These are phyloP conservation scores for Alternaria sp. DNA, from an alignment of 2,329 filamentous ascomycete species.

Conservation along the genomic window DNA sequence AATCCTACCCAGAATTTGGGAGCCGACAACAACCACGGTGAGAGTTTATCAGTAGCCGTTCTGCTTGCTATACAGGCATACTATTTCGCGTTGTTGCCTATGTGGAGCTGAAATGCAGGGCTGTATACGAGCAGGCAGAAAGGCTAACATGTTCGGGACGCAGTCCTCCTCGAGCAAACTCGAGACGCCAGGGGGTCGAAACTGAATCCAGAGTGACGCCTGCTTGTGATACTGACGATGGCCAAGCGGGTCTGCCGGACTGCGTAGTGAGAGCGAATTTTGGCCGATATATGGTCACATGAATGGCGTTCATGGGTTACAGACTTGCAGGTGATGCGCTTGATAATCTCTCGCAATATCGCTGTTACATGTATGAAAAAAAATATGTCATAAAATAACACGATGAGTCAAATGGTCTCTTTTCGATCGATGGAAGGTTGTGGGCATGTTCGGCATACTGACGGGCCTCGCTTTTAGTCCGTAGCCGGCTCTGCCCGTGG, in stretches of 20 bases:
- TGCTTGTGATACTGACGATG: conserved; percentile 25
- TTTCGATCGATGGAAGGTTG: background rate
- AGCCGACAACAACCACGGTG: background rate
- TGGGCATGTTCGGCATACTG: background rate
- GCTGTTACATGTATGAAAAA: background rate
- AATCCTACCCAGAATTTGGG: conserved; percentile 12
- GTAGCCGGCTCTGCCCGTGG: background rate
- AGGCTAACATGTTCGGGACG: background rate
- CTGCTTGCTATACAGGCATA: background rate
- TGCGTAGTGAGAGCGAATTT: conserved; percentile 5
- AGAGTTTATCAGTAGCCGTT: background rate
- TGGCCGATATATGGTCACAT: conserved; percentile 16
- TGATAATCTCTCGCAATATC: background rate
- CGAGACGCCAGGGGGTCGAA: background rate
- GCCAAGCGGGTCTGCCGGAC: conserved; percentile 11
- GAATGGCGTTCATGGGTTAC: conserved; percentile 17
- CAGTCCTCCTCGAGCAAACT: background rate
- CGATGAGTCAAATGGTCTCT: background rate
- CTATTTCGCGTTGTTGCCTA: background rate
- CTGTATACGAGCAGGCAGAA: conserved; percentile 1
- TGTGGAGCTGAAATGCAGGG: conserved; percentile 9
- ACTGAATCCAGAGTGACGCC: conserved; percentile 26
- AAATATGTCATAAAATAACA: background rate
- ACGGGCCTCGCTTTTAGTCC: background rate
- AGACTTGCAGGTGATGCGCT: conserved; percentile 16